Base-by-base conservation (phyloP, 1,139 yeast genomes). In the Pichia sp. region DNA sequence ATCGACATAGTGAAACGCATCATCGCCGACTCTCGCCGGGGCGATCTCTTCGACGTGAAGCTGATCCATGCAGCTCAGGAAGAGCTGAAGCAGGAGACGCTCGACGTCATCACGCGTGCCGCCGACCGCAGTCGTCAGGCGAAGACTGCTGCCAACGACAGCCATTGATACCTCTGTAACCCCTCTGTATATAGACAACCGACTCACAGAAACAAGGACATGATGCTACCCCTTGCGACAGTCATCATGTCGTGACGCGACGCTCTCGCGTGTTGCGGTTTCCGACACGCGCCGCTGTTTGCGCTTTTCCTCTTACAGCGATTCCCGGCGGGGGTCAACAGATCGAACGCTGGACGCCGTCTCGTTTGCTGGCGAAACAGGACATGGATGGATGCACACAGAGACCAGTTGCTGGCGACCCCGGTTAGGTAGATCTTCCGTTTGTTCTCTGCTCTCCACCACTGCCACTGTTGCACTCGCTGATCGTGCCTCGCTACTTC, bases 11-110 rank as follows among this genome's bases (percentile, higher is more conserved):
- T 80, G 44, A 70, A 77, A 55, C 55, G 53, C 2, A 74, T 79
- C 63, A 77, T 82, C 41, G 66, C 66, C 5, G 82, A 78, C 55
- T 70, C 79, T 4, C 66, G 84, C 55, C 71, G 69, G 47, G 76
- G 77, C 2, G 64, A 62, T 8, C 52, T 67, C 12, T 57, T 58
- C 13, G 59, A 66, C 47, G 60, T 56, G 3, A 59, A 61, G 3
- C 44, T 67, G 9, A 62, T 67, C 39, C 58, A 60, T 22, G 68
- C 66, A 21, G 70, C 69, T 0, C 70, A 66, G 48, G 68, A 65
- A 40, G 69, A 68, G 46, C 46, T 67, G 43, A 62, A 65, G 39
- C 55, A 43, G 2, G 67, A 61, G 16, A 62, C 69, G 0, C 49
- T 66, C 36, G 56, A 36, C 0, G 60, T 62, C 7, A 58, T 67